Evolutionary conservation across 2,329 filamentous ascomycete genomes (phyloP), one percentile per base, ranked within the genome.

Genomic region (Epichloe sylvatica): DNA sequence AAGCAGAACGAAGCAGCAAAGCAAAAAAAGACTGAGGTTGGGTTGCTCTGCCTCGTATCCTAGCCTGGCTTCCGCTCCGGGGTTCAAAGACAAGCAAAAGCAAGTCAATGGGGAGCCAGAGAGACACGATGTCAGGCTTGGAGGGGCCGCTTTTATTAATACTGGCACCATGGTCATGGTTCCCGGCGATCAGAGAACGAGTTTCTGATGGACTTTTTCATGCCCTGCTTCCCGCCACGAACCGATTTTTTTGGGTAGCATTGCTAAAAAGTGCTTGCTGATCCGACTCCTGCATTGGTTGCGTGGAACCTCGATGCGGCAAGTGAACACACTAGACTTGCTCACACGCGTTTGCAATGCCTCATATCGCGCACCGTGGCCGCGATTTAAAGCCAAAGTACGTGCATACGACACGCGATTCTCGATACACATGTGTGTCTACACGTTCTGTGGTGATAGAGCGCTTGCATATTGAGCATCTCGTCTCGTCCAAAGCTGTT

Each of bases 221-320:
- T 48, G 30, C 46, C 19, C 39, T 48, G 19, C 47, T 25, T 43
- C 35, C 25, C 21, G 47, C 47, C 41, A 49, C n/a, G 47, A 49
- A 23, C 41, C 47, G 42, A 13, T 25, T 25, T 25, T 8, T 36
- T 13, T n/a, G 19, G 7, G 4, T 44, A 17, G 41, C 23, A 44
- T 19, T 34, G 15, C 33, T 36, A 4, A 35, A 4, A 35, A 39
- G 35, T 49, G 47, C 34, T 35, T 43, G 38, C 38, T n/a, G 37
- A 25, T 30, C 38, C 34, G 34, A 44, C 34, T 47, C 45, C 40
- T 47, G 37, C 44, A 40, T 47, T 15, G 17, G 37, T 12, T 47
- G 49, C 38, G 40, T 45, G 47, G 42, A 41, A 40, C 45, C 40
- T 34, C n/a, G 40, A 45, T 21, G 34, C 47, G 19, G 40, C 38